Percentiles rank a stretch among this genome's conserved stretches.
Conservation (phyloP, 164 flowering plant species). For the Tetracentron sinense region DNA sequence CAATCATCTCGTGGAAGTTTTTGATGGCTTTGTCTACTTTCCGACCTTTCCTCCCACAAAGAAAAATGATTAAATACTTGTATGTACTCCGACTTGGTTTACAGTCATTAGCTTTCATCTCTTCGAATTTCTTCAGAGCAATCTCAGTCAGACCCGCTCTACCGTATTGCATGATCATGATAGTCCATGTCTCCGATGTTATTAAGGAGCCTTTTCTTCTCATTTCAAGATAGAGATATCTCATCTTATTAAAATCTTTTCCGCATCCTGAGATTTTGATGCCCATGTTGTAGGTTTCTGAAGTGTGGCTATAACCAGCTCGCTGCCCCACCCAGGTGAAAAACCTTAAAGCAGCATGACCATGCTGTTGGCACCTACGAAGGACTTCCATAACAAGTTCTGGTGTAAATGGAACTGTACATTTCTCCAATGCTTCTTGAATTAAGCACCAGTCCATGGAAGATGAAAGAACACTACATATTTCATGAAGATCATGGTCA, state of each 20-base stretch:
- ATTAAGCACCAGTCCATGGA: conserved; percentile 45
- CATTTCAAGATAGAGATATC: conserved; percentile 69
- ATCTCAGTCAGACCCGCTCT: conserved; percentile 74
- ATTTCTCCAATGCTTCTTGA: conserved; percentile 51
- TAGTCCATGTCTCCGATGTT: conserved; percentile 81
- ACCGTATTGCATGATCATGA: conserved; percentile 80
- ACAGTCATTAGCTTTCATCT: conserved; percentile 56
- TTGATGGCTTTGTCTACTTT: conserved; percentile 63
- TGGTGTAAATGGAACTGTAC: conserved; percentile 47
- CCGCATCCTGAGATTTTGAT: conserved; percentile 71
- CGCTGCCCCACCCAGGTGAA: conserved; percentile 73
- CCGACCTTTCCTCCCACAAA: conserved; percentile 75
- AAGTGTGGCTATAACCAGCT: conserved; percentile 48
- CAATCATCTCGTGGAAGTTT: conserved; percentile 60
- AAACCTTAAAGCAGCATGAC: conserved; percentile 47
- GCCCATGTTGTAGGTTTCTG: conserved; percentile 76
- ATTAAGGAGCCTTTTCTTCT: conserved; percentile 45
- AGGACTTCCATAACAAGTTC: conserved; percentile 58
- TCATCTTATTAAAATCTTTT: conserved; percentile 82
- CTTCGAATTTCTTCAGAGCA: conserved; percentile 50
- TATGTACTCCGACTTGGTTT: conserved; percentile 59
- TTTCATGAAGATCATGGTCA: conserved; percentile 39
- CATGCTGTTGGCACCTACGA: conserved; percentile 33
- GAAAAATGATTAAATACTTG: conserved; percentile 63
- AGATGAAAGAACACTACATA: conserved; percentile 50